These are phyloP conservation scores for Penicillium argentinense DNA, from an alignment of 495 filamentous ascomycete species.

Conservation along the genomic window DNA sequence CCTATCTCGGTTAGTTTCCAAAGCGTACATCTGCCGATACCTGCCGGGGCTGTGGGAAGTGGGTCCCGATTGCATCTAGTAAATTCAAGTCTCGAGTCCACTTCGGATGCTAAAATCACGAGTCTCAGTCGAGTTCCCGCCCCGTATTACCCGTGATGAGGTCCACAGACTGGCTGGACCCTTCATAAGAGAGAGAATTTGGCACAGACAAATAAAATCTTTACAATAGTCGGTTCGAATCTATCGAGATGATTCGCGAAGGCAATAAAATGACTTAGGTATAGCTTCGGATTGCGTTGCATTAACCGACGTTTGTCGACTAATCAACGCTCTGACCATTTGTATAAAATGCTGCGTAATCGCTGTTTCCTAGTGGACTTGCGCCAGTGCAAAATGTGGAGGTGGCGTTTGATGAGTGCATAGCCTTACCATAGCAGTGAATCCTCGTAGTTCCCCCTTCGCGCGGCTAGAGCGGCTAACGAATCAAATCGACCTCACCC, in stretches of 20 bases:
- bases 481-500: neutral
- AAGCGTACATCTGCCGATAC: neutral
- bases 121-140: too few relatives aligned
- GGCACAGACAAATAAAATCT: too few relatives aligned
- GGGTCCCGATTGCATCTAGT: neutral
- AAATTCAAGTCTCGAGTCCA: too few relatives aligned
- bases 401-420: constrained; percentile 1
- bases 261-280: too few relatives aligned
- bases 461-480: constrained; percentile 7
- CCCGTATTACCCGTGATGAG: too few relatives aligned
- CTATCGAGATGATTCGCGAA: too few relatives aligned
- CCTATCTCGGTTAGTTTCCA: neutral
- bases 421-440: neutral
- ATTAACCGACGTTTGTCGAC: neutral
- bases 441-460: neutral
- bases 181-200: too few relatives aligned
- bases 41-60: neutral
- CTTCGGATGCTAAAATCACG: too few relatives aligned
- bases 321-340: neutral
- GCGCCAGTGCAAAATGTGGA: neutral
- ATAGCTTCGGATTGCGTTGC: too few relatives aligned
- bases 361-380: neutral
- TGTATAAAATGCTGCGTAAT: neutral
- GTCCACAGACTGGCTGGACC: too few relatives aligned
- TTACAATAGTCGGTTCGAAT: too few relatives aligned